A percentile compares a stretch with the other conserved stretches of the same genome.
phyloP scores from a whole-genome alignment of 2,329 filamentous ascomycete genomes.

The Cucurbitaria berberidis region DNA sequence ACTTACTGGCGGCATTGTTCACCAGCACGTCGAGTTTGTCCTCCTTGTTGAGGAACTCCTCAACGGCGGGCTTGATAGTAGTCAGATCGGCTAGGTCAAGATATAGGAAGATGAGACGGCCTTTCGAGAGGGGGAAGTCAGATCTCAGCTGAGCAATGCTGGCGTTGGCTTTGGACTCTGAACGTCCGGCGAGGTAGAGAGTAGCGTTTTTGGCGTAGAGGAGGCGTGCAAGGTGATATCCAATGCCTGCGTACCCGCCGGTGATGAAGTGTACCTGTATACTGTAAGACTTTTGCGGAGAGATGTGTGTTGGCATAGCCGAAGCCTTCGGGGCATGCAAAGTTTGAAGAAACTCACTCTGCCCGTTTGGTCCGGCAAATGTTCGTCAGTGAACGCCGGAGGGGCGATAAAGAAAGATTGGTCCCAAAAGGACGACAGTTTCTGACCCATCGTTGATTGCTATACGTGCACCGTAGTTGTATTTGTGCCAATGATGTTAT shows the following conservation, averaged over 20 bases:
- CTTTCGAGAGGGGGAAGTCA: not conserved
- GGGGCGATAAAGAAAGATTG: conserved; percentile 32
- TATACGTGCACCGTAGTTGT: not conserved
- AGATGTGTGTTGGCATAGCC: not conserved
- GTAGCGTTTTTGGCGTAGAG: conserved; percentile 60
- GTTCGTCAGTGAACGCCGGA: conserved; percentile 51
- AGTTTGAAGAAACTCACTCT: conserved; percentile 32
- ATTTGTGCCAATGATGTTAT: not conserved
- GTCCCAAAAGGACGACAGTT: conserved; percentile 1
- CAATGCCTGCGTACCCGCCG: conserved; percentile 56
- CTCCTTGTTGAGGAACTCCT: conserved; percentile 46
- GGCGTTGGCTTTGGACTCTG: conserved; percentile 44
- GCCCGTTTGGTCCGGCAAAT: conserved; percentile 48
- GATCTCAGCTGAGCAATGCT: conserved; percentile 31
- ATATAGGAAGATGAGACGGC: conserved; percentile 8
- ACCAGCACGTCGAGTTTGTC: conserved; percentile 49
- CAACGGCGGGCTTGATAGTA: conserved; percentile 40
- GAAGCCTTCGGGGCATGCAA: not conserved
- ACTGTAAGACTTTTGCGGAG: not conserved
- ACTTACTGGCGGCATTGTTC: conserved; percentile 41
- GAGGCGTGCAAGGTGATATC: conserved; percentile 58
- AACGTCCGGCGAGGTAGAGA: conserved; percentile 61
- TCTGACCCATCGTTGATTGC: not conserved
- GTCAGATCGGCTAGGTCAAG: conserved; percentile 50
- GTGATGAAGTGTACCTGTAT: conserved; percentile 58